phyloP scores from a whole-genome alignment of 176 grass and related monocot genomes.

The Raddia guianensis region DNA sequence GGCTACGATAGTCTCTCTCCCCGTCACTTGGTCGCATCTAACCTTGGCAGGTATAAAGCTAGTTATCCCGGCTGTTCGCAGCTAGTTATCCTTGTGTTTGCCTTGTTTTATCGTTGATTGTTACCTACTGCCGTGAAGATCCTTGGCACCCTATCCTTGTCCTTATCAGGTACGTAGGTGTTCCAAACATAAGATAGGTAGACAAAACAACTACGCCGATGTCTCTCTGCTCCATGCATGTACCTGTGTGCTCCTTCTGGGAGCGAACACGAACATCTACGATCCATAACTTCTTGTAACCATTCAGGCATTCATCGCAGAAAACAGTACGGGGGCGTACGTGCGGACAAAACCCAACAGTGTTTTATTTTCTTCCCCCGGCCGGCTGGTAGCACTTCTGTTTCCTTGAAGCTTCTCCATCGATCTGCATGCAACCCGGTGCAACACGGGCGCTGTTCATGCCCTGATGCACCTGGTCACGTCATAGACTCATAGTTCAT shows the following conservation, averaged over 20 bases:
- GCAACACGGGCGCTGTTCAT: neutral
- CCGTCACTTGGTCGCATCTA: too few relatives aligned
- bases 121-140: too few relatives aligned
- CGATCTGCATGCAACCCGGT: neutral
- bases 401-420: neutral
- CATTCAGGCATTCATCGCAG: neutral
- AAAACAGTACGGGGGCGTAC: neutral
- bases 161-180: too few relatives aligned
- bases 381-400: neutral
- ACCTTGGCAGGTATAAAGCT: too few relatives aligned
- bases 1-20: too few relatives aligned
- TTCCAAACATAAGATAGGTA: neutral
- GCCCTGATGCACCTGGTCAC: neutral
- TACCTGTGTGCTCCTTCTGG: neutral
- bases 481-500: neutral
- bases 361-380: neutral
- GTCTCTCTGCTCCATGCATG: constrained; percentile 21
- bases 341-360: neutral
- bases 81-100: too few relatives aligned
- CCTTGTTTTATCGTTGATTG: too few relatives aligned
- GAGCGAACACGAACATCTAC: neutral
- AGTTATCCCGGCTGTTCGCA: too few relatives aligned
- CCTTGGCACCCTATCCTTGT: too few relatives aligned
- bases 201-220: neutral
- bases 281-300: neutral